Evolutionary conservation across 2,329 filamentous ascomycete genomes (phyloP).

Genomic region (Aspergillus neotritici): DNA sequence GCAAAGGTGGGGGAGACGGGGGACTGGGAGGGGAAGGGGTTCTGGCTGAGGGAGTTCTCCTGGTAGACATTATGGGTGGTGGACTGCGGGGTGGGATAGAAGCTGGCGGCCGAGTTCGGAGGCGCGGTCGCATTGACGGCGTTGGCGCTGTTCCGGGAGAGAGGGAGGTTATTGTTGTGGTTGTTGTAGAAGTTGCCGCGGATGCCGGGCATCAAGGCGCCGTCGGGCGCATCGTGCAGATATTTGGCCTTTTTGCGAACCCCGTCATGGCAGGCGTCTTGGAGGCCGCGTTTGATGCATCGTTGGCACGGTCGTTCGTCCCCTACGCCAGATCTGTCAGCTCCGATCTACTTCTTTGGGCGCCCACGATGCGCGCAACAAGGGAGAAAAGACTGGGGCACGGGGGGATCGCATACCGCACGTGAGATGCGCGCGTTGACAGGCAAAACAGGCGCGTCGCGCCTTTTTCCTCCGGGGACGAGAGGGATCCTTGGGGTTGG

Average conservation of each 20-base stretch:
- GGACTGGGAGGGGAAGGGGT: conserved; percentile 59
- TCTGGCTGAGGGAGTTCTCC: conserved; percentile 40
- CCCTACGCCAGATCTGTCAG: conserved; percentile 51
- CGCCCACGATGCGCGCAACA: conserved; percentile 2
- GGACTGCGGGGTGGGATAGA: conserved; percentile 33
- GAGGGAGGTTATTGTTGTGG: conserved; percentile 34
- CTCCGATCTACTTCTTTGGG: conserved; percentile 4
- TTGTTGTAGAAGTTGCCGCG: conserved; percentile 57
- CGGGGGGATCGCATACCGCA: conserved; percentile 80
- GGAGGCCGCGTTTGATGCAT: conserved; percentile 88
- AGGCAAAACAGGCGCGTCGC: conserved; percentile 89
- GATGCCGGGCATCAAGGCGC: conserved; percentile 81
- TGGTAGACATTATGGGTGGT: conserved; percentile 45
- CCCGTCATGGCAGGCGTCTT: conserved; percentile 88
- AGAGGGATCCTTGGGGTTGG: conserved; percentile 76
- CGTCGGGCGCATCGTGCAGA: conserved; percentile 88
- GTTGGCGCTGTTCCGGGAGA: conserved; percentile 29
- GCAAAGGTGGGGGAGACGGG: conserved; percentile 68
- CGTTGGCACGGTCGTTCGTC: conserved; percentile 91
- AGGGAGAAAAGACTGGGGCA: conserved; percentile 4
- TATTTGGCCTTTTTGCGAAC: conserved; percentile 99
- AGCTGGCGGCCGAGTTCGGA: conserved; percentile 24
- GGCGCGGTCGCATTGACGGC: conserved; percentile 21
- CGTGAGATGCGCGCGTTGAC: conserved; percentile 92
- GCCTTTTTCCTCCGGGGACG: conserved; percentile 93